These are phyloP conservation scores for Paracamarosporium sp. DNA, from an alignment of 2,329 filamentous ascomycete genomes.

Conservation along the genomic window DNA sequence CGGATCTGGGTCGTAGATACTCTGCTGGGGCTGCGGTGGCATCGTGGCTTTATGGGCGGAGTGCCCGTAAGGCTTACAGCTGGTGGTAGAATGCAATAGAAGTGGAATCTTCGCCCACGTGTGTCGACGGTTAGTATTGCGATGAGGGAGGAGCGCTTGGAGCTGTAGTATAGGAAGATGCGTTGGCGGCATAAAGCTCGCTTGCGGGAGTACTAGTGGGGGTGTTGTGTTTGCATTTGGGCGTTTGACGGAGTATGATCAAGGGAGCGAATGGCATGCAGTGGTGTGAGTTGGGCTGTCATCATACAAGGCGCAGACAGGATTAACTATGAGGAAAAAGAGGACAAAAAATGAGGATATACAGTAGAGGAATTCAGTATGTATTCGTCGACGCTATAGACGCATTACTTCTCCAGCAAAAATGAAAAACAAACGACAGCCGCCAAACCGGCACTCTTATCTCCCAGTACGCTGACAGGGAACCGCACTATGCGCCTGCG, in stretches of 20 bases:
- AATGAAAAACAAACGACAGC: not conserved
- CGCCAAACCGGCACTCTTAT: not conserved
- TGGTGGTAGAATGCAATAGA: not conserved
- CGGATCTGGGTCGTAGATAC: not conserved
- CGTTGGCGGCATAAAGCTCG: not conserved
- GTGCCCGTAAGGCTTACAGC: not conserved
- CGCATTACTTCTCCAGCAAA: slow-evolving; percentile 17
- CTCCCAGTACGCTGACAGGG: not conserved
- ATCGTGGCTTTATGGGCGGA: not conserved
- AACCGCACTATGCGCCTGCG: not conserved
- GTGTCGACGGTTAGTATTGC: not conserved
- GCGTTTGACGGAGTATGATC: not conserved
- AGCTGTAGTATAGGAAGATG: not conserved
- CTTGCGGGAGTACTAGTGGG: not conserved
- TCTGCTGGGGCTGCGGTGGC: not conserved
- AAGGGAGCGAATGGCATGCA: not conserved
- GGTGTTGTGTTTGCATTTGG: not conserved
- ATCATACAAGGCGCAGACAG: no score
- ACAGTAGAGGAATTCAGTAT: slow-evolving; percentile 4
- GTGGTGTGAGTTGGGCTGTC: no score
- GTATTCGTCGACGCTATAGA: slow-evolving; percentile 17
- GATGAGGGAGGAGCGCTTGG: not conserved
- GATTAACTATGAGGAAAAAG: no score
- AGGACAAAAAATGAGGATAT: not conserved
- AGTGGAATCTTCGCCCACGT: not conserved